Evolutionary conservation across 1,284 basidiomycete species (phyloP).

Genomic region (Boletus semigastroideus): DNA sequence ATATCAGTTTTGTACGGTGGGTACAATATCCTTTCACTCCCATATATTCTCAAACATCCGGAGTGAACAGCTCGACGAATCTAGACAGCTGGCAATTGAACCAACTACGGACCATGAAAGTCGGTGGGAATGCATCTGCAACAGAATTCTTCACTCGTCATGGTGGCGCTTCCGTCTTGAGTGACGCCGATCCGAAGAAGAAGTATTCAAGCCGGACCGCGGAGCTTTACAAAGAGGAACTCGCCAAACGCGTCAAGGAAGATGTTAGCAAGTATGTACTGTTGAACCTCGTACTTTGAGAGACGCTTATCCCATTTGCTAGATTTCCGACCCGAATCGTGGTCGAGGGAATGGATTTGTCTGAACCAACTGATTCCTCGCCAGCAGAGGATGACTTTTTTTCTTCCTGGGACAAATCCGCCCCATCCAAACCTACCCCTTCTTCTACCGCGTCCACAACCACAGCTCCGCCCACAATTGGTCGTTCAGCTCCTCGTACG

Average conservation of each 20-base stretch:
- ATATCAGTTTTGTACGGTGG: conserved; percentile 95
- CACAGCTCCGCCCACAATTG: conserved; percentile 35
- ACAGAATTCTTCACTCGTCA: conserved; percentile 90
- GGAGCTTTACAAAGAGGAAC: conserved; percentile 90
- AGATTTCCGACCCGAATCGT: conserved; percentile 78
- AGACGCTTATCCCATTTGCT: background rate
- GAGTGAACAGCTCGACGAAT: conserved; percentile 80
- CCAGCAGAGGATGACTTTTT: conserved; percentile 86
- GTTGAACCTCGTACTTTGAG: background rate
- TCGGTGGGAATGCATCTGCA: conserved; percentile 90
- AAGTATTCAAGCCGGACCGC: conserved; percentile 88
- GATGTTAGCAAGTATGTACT: conserved; percentile 66
- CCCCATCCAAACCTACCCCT: conserved; percentile 52
- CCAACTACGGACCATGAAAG: conserved; percentile 95
- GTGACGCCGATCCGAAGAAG: conserved; percentile 79
- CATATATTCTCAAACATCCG: conserved; percentile 15
- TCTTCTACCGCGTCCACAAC: conserved; percentile 42
- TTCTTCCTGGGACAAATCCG: conserved; percentile 91
- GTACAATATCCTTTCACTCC: conserved; percentile 28
- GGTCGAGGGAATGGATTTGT: conserved; percentile 72
- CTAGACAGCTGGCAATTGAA: conserved; percentile 92
- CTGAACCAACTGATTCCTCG: conserved; percentile 36
- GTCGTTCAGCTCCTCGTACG: conserved; percentile 49
- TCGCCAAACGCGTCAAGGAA: conserved; percentile 79
- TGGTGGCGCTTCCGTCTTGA: conserved; percentile 72